Percentiles rank a stretch among this genome's conserved stretches.
phyloP scores from a whole-genome alignment of 495 filamentous ascomycete species.

The Annulohypoxylon moriforme region DNA sequence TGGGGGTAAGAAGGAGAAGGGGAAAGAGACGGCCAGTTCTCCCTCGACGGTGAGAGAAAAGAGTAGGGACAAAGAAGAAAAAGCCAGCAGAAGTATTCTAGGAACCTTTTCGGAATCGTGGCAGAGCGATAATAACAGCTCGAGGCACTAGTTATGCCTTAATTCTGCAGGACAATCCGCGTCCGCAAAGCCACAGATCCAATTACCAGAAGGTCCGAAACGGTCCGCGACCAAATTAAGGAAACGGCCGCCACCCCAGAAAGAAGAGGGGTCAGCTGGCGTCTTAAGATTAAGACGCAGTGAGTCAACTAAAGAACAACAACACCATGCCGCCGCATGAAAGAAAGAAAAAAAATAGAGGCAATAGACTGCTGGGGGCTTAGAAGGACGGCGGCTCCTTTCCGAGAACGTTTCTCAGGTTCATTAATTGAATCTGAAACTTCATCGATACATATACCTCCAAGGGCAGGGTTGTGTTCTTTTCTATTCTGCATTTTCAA shows the following conservation, averaged over 20 bases:
- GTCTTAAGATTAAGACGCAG: constrained; percentile 35
- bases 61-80: constrained; percentile 50
- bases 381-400: background rate
- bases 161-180: constrained; percentile 15
- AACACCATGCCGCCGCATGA: constrained; percentile 2
- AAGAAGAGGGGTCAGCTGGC: constrained; percentile 16
- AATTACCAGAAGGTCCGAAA: constrained; percentile 2
- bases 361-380: constrained; percentile 19
- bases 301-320: constrained; percentile 9
- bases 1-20: constrained; percentile 52
- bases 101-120: constrained; percentile 47
- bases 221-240: constrained; percentile 18
- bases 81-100: constrained; percentile 45
- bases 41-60: constrained; percentile 43
- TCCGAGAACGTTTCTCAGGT: background rate
- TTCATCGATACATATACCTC: background rate
- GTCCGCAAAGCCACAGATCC: constrained; percentile 14
- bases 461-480: constrained; percentile 3
- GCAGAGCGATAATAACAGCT: constrained; percentile 46
- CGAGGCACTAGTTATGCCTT: constrained; percentile 49
- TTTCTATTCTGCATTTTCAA: constrained; percentile 37
- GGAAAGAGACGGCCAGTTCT: constrained; percentile 46
- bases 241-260: constrained; percentile 19
- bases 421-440: background rate
- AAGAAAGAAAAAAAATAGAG: constrained; percentile 6